Base-by-base conservation (phyloP, 495 filamentous ascomycete species). In the Podospora conica region DNA sequence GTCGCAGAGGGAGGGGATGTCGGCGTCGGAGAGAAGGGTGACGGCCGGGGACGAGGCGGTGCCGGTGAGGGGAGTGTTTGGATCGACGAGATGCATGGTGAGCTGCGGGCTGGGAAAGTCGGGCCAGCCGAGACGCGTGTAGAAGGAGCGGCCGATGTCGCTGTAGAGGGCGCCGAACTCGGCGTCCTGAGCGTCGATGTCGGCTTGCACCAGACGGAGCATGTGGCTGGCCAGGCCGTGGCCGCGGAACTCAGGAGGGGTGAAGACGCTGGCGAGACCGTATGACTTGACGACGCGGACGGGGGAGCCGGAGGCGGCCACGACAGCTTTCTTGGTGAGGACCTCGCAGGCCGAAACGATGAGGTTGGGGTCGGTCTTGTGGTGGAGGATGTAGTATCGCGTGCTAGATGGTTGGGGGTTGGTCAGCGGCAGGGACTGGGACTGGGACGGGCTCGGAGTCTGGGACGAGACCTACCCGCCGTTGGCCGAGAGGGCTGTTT, bases 301-400 rank as follows among this genome's bases (percentile, higher is more conserved):
- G 15, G 6, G 27, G 9, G 9, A 40, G 8, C 48, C 31, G 9
- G 21, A 3, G 22, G 57, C 22, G 25, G 33, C 27, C 11, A 71
- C 27, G 25, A 71, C 21, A 10, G 33, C 66, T 2, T 21, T 31
- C 54, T 71, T 71, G 57, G 40, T 20, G 15, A 61, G 63, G 21
- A 71, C 69, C 21, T 71, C 66, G 66, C 69, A 71, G 27, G 63
- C 63, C n/a, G 69, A 71, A 20, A 71, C 53, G 29, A 71, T 71
- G 3, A 54, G 53, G 25, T 62, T 31, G 25, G 69, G 69, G 31
- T 71, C 61, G 61, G 53, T 21, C n/a, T 58, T 55, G 56, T 48
- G 69, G 66, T 68, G 66, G 53, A 71, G 58, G 64, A 71, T 53
- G 48, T 11, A 71, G 66, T 71, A 71, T 9, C 29, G 53, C 18